Percentiles rank a stretch among this genome's conserved stretches.
Evolutionary conservation across 495 filamentous ascomycete genomes (phyloP).

Genomic region (Friedmanniomyces simplex): DNA sequence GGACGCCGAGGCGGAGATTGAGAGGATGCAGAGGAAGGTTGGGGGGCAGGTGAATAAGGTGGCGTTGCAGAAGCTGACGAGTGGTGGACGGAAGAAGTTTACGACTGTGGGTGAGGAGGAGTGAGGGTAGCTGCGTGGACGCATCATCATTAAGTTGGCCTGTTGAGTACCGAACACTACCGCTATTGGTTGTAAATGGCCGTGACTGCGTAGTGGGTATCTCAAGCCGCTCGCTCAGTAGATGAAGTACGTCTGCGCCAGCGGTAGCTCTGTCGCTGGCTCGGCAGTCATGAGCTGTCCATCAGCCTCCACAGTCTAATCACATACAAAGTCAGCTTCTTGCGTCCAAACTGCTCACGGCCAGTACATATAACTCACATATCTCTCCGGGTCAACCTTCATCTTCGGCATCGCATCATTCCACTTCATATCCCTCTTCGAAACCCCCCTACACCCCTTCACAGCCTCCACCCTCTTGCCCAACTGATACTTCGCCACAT

Average conservation of each 20-base stretch:
- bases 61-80: constrained; percentile 75
- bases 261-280: constrained; percentile 59
- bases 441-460: constrained; percentile 63
- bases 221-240: constrained; percentile 40
- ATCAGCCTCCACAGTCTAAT: constrained; percentile 70
- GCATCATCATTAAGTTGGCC: no score
- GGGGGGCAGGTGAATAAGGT: constrained; percentile 78
- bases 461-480: constrained; percentile 76
- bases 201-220: no score
- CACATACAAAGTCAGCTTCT: neutral
- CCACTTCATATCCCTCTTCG: constrained; percentile 90
- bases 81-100: constrained; percentile 75
- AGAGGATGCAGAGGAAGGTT: constrained; percentile 91
- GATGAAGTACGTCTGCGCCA: constrained; percentile 73
- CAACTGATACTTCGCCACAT: constrained; percentile 59
- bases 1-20: constrained; percentile 90
- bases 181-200: no score
- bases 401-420: constrained; percentile 84
- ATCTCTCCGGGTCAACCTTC: constrained; percentile 88
- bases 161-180: no score
- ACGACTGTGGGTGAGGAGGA: constrained; percentile 64
- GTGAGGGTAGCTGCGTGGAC: neutral
- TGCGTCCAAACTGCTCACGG: no score
- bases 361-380: no score
- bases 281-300: constrained; percentile 64